A percentile compares a stretch with the other conserved stretches of the same genome.
These are phyloP conservation scores for Barnettozyma pratensis DNA, from an alignment of 805 yeast genomes.

Conservation along the genomic window DNA sequence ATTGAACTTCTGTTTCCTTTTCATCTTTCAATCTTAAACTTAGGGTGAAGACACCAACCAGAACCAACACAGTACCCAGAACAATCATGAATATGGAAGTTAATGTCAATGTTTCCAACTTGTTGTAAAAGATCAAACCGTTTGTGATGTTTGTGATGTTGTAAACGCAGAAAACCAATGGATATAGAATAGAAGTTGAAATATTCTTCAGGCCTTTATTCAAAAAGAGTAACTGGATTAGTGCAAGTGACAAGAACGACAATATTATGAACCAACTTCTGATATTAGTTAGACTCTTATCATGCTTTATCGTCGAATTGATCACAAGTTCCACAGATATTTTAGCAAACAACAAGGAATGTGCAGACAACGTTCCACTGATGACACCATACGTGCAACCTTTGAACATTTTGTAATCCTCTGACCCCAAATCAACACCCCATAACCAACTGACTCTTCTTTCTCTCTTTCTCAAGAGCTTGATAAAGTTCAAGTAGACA, in stretches of 20 bases:
- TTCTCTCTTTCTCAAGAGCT: slow-evolving; percentile 1
- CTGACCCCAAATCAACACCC: neutral
- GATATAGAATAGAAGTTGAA: slow-evolving; percentile 76
- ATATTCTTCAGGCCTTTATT: slow-evolving; percentile 67
- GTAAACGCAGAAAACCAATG: slow-evolving; percentile 79
- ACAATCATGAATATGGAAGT: slow-evolving; percentile 20
- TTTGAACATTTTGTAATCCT: slow-evolving; percentile 30
- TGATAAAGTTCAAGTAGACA: slow-evolving; percentile 24
- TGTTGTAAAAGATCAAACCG: slow-evolving; percentile 30
- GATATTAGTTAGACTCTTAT: slow-evolving; percentile 34
- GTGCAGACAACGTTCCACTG: slow-evolving; percentile 79
- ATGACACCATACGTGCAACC: slow-evolving; percentile 64
- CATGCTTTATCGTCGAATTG: slow-evolving; percentile 28
- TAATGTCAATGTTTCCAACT: neutral
- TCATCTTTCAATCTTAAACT: slow-evolving; percentile 69
- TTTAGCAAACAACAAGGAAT: slow-evolving; percentile 81
- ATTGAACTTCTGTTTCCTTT: slow-evolving; percentile 48
- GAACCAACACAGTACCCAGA: slow-evolving; percentile 54
- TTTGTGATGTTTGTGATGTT: slow-evolving; percentile 51
- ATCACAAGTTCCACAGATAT: slow-evolving; percentile 68
- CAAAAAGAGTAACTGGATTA: slow-evolving; percentile 65
- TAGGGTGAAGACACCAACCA: slow-evolving; percentile 76
- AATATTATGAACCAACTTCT: slow-evolving; percentile 47
- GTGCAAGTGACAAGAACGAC: slow-evolving; percentile 56
- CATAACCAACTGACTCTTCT: neutral